Evolutionary conservation across 2,329 filamentous ascomycete genomes (phyloP), one percentile per base, ranked within the genome.

Genomic region (Penicillium corylophilum): DNA sequence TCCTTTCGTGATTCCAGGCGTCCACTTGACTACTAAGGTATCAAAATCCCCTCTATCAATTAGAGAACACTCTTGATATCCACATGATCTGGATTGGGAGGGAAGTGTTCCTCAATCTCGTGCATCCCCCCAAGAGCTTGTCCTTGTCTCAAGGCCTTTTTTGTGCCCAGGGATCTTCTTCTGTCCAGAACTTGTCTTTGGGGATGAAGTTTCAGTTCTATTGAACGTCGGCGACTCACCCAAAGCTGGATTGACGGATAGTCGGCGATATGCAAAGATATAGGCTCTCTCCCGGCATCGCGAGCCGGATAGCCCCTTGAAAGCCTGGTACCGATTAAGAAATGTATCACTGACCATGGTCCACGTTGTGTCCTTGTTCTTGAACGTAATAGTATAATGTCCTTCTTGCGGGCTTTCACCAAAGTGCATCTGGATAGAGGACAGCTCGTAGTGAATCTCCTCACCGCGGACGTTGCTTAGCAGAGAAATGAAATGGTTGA

Each of bases 371-470:
- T 45, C 44, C 10, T 54, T 50, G 5, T 54, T 52, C 53, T 62
- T 65, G 39, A 64, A 58, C n/a, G 46, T 51, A 22, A 55, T 48
- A 4, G 20, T 55, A 46, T 67, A 69, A 50, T 70, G 65, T 1
- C 64, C 65, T 0, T 5, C 3, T 1, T 42, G 15, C 4, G n/a
- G 35, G 2, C 2, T 20, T 1, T 12, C 6, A 22, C 57, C 61
- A 2, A n/a, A 10, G 42, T 66, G 67, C 16, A 64, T 48, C 22
- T 65, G 51, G 20, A 70, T 52, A 1, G 60, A 58, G 24, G 59
- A 61, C 9, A 69, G 57, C 36, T 62, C 55, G 49, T 69, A 71
- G 5, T 46, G 33, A n/a, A 60, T 22, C 9, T 36, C 36, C 42
- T 51, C 13, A 26, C 44, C 29, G 28, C 41, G 24, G 26, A 3